A percentile compares a stretch with the other conserved stretches of the same genome.
Evolutionary conservation across 2,329 filamentous ascomycete genomes (phyloP).

Genomic region (Diaporthe eres): DNA sequence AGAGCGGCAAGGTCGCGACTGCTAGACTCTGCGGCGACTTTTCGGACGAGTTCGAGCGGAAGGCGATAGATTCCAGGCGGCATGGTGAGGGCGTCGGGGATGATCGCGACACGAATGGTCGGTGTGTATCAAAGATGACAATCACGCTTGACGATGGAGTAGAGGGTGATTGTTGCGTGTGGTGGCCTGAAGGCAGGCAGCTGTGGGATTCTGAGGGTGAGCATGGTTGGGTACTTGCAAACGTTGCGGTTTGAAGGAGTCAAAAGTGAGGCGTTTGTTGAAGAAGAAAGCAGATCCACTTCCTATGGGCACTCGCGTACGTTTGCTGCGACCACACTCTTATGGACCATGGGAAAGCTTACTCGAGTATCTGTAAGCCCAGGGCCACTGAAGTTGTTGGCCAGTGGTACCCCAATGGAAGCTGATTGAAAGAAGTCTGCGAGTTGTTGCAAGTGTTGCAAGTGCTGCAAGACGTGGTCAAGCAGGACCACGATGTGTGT

Average conservation of each 20-base stretch:
- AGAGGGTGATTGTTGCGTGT: not conserved
- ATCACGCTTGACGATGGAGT: not conserved
- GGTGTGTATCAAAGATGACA: not conserved
- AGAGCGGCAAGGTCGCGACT: not conserved
- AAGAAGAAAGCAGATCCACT: not conserved
- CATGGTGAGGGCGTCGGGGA: not conserved
- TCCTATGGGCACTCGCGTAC: not conserved
- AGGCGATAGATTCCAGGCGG: slow-evolving; percentile 1
- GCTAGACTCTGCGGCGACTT: not conserved
- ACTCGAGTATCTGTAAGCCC: not conserved
- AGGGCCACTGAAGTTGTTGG: not conserved
- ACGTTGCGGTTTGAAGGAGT: not conserved
- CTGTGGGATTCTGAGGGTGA: not conserved
- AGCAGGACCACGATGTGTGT: not conserved
- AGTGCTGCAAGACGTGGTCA: not conserved
- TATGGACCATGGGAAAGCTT: not conserved
- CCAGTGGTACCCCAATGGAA: not conserved
- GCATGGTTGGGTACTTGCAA: not conserved
- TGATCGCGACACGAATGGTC: not conserved
- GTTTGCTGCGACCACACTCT: not conserved
- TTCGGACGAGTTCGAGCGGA: not conserved
- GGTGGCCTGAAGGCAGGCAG: not conserved
- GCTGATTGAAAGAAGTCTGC: not conserved
- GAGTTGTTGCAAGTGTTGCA: too few relatives aligned
- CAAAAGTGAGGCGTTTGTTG: not conserved